Percentiles rank a stretch among this genome's conserved stretches.
Evolutionary conservation across 371 early-diverging fungal genomes (phyloP).

Genomic region (Basidiobolus meristosporus): DNA sequence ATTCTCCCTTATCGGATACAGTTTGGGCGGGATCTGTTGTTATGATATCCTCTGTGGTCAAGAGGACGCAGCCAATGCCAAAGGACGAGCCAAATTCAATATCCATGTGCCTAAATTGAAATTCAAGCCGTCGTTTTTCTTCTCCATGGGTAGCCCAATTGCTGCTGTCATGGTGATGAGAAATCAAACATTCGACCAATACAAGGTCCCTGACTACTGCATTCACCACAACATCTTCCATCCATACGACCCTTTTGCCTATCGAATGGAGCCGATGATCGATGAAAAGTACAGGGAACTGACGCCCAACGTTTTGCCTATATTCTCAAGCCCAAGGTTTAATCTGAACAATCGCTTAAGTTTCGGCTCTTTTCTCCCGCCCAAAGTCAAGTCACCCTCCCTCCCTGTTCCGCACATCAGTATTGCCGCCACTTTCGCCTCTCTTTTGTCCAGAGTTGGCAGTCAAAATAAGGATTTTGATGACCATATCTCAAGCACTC

Average conservation of each 20-base stretch:
- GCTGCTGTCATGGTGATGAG: conserved; percentile 21
- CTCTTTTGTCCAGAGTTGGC: too few species aligned
- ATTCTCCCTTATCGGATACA: conserved; percentile 14
- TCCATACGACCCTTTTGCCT: conserved; percentile 20
- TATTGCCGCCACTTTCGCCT: too few species aligned
- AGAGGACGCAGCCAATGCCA: not conserved
- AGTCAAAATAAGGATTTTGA: too few species aligned
- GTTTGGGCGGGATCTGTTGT: conserved; percentile 20
- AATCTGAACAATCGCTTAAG: too few species aligned
- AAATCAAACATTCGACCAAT: conserved; percentile 11
- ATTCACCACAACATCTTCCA: conserved; percentile 20
- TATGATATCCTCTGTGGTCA: conserved; percentile 14
- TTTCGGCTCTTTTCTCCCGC: too few species aligned
- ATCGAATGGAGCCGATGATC: conserved; percentile 22
- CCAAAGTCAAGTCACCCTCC: too few species aligned
- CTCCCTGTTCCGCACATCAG: too few species aligned
- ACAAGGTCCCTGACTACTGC: conserved; percentile 9
- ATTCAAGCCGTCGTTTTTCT: conserved; percentile 14
- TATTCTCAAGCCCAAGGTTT: too few species aligned
- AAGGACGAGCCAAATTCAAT: not conserved
- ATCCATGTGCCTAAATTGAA: conserved; percentile 5
- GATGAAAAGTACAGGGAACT: conserved; percentile 15
- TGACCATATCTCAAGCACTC: too few species aligned
- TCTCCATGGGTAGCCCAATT: conserved; percentile 20
- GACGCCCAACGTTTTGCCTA: conserved; percentile 7